phyloP scores from a whole-genome alignment of 1,139 yeast genomes.

The Scheffersomyces cryptocercus region DNA sequence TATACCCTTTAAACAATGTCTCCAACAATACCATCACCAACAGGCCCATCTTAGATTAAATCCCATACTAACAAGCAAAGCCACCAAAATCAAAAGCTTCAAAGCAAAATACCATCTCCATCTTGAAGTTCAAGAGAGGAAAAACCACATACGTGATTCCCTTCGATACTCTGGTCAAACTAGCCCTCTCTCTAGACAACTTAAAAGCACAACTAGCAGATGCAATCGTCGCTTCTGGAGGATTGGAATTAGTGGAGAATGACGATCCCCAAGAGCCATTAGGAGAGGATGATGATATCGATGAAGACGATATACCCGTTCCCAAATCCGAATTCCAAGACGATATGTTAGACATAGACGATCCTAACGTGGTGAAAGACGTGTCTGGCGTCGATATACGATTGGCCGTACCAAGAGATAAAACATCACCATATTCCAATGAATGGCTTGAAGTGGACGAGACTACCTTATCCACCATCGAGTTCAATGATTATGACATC shows the following conservation, averaged over 20 bases:
- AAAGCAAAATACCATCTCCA: constrained; percentile 16
- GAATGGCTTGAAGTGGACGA: constrained; percentile 41
- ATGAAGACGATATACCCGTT: constrained; percentile 24
- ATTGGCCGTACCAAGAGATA: constrained; percentile 46
- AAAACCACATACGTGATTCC: constrained; percentile 47
- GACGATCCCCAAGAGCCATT: constrained; percentile 9
- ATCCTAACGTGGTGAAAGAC: constrained; percentile 1
- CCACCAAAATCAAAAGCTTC: constrained; percentile 13
- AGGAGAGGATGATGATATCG: constrained; percentile 12
- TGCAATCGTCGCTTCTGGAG: constrained; percentile 51
- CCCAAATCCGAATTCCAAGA: constrained; percentile 34
- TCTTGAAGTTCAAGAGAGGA: constrained; percentile 46
- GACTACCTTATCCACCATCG: constrained; percentile 21
- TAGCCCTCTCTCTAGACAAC: constrained; percentile 20
- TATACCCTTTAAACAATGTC: no score
- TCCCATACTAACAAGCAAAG: constrained; percentile 7
- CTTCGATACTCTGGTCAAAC: constrained; percentile 23
- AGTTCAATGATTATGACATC: constrained; percentile 40
- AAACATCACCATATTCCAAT: constrained; percentile 38
- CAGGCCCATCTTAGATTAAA: constrained; percentile 15
- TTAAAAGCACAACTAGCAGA: constrained; percentile 33
- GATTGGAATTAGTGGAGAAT: constrained; percentile 28
- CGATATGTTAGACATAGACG: constrained; percentile 15
- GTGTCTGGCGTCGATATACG: constrained; percentile 23
- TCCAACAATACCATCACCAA: no score